Percentiles rank a stretch among this genome's conserved stretches.
Evolutionary conservation across 1,284 basidiomycete genomes (phyloP).

Genomic region (Papiliotrema terrestris): DNA sequence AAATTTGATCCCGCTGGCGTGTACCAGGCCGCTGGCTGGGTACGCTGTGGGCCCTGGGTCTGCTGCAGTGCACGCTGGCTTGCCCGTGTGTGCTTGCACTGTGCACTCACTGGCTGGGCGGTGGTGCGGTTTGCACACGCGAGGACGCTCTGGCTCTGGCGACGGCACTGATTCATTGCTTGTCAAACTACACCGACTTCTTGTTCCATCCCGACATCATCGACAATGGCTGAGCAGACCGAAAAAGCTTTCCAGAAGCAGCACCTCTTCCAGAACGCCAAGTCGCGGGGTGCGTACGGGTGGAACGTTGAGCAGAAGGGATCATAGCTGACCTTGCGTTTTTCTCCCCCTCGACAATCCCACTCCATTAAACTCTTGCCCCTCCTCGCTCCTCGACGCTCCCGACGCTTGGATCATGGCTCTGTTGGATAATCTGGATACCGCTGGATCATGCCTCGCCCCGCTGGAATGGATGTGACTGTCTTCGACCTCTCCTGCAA

Average conservation of each 20-base stretch:
- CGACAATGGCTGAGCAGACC: slow-evolving; percentile 59
- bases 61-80: neutral
- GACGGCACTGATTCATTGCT: neutral
- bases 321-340: neutral
- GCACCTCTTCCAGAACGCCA: slow-evolving; percentile 96
- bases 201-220: slow-evolving; percentile 10
- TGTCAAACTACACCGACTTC: neutral
- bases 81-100: neutral
- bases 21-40: neutral
- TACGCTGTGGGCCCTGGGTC: no score
- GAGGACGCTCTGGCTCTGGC: no score
- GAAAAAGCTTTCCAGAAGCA: slow-evolving; percentile 98
- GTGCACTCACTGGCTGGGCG: neutral
- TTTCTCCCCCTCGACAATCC: neutral
- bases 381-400: neutral
- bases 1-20: neutral
- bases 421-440: neutral
- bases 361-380: neutral
- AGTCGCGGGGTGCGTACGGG: slow-evolving; percentile 72
- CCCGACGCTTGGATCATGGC: neutral
- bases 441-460: neutral
- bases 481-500: no score
- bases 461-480: neutral
- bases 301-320: neutral
- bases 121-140: neutral